phyloP scores from a whole-genome alignment of 495 filamentous ascomycete genomes.

The Thermothielavioides terrestris region DNA sequence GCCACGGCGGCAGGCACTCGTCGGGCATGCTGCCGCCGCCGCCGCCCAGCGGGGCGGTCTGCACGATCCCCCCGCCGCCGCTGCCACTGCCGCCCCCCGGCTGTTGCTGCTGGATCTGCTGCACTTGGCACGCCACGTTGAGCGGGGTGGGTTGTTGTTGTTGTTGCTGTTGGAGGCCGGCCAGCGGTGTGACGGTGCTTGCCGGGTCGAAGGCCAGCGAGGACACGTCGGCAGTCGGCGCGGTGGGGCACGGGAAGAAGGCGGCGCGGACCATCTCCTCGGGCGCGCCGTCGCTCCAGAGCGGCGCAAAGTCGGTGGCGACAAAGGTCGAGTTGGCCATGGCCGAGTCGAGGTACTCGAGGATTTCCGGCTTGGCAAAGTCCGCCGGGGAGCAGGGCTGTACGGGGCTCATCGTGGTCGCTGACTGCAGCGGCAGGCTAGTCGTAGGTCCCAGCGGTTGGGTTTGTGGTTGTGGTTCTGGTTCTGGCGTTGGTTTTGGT shows the following conservation, averaged over 20 bases:
- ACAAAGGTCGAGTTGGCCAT: conserved; percentile 31
- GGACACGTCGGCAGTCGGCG: not conserved
- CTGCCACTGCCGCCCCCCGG: not conserved
- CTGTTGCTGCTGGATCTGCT: conserved; percentile 1
- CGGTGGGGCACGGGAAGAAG: conserved; percentile 5
- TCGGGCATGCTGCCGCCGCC: conserved; percentile 2
- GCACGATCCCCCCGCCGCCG: not conserved
- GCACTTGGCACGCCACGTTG: too few species aligned
- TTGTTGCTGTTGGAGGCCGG: not conserved
- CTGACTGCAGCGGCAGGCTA: not conserved
- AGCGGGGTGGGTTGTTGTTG: conserved; percentile 4
- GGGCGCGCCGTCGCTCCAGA: conserved; percentile 3
- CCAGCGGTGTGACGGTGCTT: not conserved
- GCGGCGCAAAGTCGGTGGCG: conserved; percentile 10
- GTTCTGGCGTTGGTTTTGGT: not conserved
- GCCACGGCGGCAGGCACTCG: conserved; percentile 37
- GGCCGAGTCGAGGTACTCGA: conserved; percentile 27
- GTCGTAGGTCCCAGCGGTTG: not conserved
- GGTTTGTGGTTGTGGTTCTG: not conserved
- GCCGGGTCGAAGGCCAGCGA: not conserved
- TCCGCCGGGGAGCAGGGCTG: not conserved
- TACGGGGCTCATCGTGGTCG: not conserved
- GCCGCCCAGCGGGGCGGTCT: not conserved
- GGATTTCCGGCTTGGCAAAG: conserved; percentile 8
- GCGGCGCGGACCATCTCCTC: conserved; percentile 3